Evolutionary conservation across 257 asterid species (phyloP).

Genomic region (Solanum raphanifolium): DNA sequence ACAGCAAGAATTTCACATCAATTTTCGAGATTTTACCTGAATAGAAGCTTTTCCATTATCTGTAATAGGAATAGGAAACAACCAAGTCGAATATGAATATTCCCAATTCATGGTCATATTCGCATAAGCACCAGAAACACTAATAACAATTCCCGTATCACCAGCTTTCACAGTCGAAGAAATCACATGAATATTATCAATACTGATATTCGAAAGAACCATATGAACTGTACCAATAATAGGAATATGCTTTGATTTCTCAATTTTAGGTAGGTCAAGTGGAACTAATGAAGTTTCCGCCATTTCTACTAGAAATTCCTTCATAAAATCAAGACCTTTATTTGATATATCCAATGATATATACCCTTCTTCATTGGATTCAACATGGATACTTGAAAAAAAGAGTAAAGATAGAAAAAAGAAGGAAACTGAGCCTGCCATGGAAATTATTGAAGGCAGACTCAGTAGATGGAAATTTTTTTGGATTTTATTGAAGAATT

Average conservation of each 20-base stretch:
- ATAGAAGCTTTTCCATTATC: slow-evolving; percentile 70
- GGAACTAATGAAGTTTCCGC: slow-evolving; percentile 67
- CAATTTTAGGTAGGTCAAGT: slow-evolving; percentile 54
- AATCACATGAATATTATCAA: slow-evolving; percentile 39
- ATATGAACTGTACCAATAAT: slow-evolving; percentile 52
- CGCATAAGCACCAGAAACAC: slow-evolving; percentile 74
- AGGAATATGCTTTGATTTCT: slow-evolving; percentile 48
- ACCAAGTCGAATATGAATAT: slow-evolving; percentile 63
- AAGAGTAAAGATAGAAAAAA: slow-evolving; percentile 9
- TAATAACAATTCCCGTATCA: slow-evolving; percentile 53
- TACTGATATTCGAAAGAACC: slow-evolving; percentile 37
- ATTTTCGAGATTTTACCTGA: slow-evolving; percentile 31
- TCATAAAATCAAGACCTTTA: slow-evolving; percentile 70
- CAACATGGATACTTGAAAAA: slow-evolving; percentile 8
- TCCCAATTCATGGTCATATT: slow-evolving; percentile 71
- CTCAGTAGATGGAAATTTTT: not conserved
- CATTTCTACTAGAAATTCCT: slow-evolving; percentile 43
- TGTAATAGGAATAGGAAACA: slow-evolving; percentile 43
- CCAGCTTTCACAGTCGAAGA: slow-evolving; percentile 61
- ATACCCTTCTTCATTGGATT: slow-evolving; percentile 39
- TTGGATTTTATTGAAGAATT: not conserved
- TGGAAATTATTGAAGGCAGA: not conserved
- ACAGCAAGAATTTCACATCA: not conserved
- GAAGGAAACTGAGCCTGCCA: slow-evolving; percentile 22
- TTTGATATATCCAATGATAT: slow-evolving; percentile 48